Conservation (phyloP, 768 basidiomycete genomes). For the Tricholomella constricta region DNA sequence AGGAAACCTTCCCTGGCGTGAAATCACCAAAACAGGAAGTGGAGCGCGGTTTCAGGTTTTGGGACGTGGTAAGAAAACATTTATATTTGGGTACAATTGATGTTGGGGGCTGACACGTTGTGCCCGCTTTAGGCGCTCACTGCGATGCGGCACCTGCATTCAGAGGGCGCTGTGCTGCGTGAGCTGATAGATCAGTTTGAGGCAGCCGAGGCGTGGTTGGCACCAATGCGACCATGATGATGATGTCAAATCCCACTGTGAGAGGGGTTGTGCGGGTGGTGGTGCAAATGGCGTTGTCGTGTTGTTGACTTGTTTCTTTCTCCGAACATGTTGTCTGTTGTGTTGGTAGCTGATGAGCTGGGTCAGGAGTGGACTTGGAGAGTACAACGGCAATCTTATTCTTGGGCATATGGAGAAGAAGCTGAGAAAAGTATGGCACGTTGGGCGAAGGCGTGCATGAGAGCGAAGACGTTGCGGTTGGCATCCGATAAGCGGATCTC, state of each 20-base stretch:
- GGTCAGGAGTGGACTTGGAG: constrained; percentile 11
- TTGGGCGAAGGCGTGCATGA: constrained; percentile 21
- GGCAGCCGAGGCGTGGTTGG: constrained; percentile 91
- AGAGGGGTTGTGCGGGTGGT: neutral
- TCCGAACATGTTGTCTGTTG: constrained; percentile 16
- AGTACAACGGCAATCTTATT: constrained; percentile 18
- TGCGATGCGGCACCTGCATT: constrained; percentile 88
- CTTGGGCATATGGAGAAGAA: constrained; percentile 22
- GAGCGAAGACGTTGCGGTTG: constrained; percentile 21
- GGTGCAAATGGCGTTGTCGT: neutral
- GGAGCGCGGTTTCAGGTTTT: constrained; percentile 96
- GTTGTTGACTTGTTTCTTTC: constrained; percentile 17
- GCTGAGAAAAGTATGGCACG: constrained; percentile 20
- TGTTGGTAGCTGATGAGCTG: constrained; percentile 15
- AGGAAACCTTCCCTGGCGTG: constrained; percentile 92
- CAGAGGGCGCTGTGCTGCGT: constrained; percentile 76
- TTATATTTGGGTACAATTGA: constrained; percentile 3
- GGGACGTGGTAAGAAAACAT: constrained; percentile 83
- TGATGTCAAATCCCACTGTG: neutral
- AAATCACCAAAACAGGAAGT: constrained; percentile 87
- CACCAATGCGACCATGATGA: constrained; percentile 82
- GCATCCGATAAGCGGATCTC: constrained; percentile 30
- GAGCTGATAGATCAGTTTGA: constrained; percentile 97
- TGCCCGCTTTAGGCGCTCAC: constrained; percentile 63
- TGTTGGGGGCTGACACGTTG: constrained; percentile 2